Base-by-base conservation (phyloP, 139 green algal genomes). In the Tetraselmis chui region DNA sequence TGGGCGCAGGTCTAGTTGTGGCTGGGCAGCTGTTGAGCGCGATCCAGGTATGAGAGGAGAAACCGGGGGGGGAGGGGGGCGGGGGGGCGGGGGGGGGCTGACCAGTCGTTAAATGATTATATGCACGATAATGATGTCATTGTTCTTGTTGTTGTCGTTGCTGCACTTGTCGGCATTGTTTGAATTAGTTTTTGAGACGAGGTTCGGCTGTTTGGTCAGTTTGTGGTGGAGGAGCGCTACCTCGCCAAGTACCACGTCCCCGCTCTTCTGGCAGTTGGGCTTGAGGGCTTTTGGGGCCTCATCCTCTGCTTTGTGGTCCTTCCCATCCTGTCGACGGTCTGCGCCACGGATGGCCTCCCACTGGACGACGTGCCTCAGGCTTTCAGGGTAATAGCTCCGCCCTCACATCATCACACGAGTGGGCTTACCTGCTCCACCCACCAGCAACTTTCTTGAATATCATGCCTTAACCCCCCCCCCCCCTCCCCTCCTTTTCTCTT, bases 211-310 rank as follows among this genome's bases (percentile, higher is more conserved):
- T n/a, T 0, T 18, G 45, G 45, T 18, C 91, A 97, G 81, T 97
- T 97, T 86, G 95, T 98, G 23, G 83, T 96, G 58, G 94, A 98
- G 87, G 94, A 98, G 84, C 94, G 94, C 86, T 95, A 93, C 80
- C 81, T 98, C 83, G 84, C 83, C n/a, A 78, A 87, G 76, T 92
- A 91, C 86, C 81, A 82, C 29, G 85, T 92, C 59, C 93, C 92
- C 29, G 89, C 91, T 23, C 85, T 95, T 79, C 82, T 97, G 76
- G 93, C 89, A 2, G 92, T 95, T 75, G 92, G 91, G 24, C 81
- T 93, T 32, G 92, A 97, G 88, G 94, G 94, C 75, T 85, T 89
- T 28, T 95, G 91, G 91, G 94, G 94, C 22, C 80, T 95, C 30
- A 1, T 88, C 31, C 82, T 96, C 30, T 93, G 86, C 79, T 28